Percentiles rank a stretch among this genome's conserved stretches.
Conservation (phyloP, 495 filamentous ascomycete genomes). For the Talaromyces borbonicus region DNA sequence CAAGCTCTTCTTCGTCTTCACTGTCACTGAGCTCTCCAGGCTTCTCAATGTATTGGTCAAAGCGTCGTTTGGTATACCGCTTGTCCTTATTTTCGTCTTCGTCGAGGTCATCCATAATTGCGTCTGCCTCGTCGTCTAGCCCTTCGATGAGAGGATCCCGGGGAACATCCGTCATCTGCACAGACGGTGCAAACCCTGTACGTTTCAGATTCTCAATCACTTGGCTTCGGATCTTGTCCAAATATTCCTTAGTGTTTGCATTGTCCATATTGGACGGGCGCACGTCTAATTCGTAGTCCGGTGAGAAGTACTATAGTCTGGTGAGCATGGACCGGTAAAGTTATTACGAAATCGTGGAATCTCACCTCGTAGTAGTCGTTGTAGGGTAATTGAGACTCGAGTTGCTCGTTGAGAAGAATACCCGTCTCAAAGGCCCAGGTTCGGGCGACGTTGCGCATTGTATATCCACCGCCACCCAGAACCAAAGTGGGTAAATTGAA, state of each 20-base stretch:
- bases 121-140: slow-evolving; percentile 76
- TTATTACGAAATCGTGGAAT: slow-evolving; percentile 2
- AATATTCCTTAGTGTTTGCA: slow-evolving; percentile 85
- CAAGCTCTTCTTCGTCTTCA: slow-evolving; percentile 80
- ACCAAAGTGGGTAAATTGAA: slow-evolving; percentile 88
- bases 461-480: slow-evolving; percentile 92
- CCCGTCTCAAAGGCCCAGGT: slow-evolving; percentile 98
- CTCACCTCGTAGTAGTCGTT: slow-evolving; percentile 97
- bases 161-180: slow-evolving; percentile 93
- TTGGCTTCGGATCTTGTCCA: slow-evolving; percentile 87
- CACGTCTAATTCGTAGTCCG: slow-evolving; percentile 92
- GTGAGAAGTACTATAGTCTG: slow-evolving; percentile 68
- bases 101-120: slow-evolving; percentile 77
- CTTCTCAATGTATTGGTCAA: slow-evolving; percentile 67
- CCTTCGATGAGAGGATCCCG: slow-evolving; percentile 55
- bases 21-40: slow-evolving; percentile 72
- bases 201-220: slow-evolving; percentile 89
- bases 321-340: slow-evolving; percentile 9
- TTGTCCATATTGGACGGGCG: slow-evolving; percentile 98
- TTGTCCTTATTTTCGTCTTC: slow-evolving; percentile 85
- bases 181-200: slow-evolving; percentile 79
- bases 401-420: slow-evolving; percentile 68
- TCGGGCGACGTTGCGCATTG: slow-evolving; percentile 95
- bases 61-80: slow-evolving; percentile 71
- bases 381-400: slow-evolving; percentile 77